Evolutionary conservation across 1,284 basidiomycete genomes (phyloP), one percentile per base, ranked within the genome.

Genomic region (Irpex rosettiformis): DNA sequence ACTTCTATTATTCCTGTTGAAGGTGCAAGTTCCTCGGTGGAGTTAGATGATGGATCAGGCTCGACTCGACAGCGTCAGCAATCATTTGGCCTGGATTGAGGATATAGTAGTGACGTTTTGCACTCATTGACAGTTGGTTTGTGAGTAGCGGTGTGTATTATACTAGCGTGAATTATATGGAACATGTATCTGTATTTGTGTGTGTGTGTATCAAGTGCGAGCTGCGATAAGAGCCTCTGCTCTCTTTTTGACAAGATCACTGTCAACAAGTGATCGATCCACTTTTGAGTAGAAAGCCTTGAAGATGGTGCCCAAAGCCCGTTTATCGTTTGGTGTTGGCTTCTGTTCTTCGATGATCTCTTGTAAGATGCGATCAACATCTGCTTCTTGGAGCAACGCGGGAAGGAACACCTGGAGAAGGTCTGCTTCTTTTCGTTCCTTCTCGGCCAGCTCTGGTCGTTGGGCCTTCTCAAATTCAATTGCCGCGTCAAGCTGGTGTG

Each of bases 401-500:
- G 89, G 88, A 16, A 90, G 68, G 66, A 85, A 83, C 43, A 72
- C 69, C 21, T 79, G 70, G 48, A 91, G 72, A 25, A 88, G 67
- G 43, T 75, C 72, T 18, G 75, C 82, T 72, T 91, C 88, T 30
- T 69, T 71, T 3, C 71, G 67, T 71, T 90, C 88, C 62, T 84
- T 84, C 52, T 79, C 78, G 25, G 85, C 88, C 37, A 91, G 79
- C 58, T 91, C 88, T 1, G 72, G 71, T 42, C 89, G 79, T 7
- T 78, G 75, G n/a, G 84, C 85, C 64, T 78, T 72, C 4, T 65
- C 64, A 62, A 81, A 91, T 64, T 84, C 80, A 18, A 70, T 64
- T 10, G 82, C 84, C 45, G 88, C 80, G 52, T 89, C 88, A 5
- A 69, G 73, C 88, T 91, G 62, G 18, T 57, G 48, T 10, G 52